Evolutionary conservation across 257 asterid species (phyloP).

Genomic region (Paraleonurus japonicus): DNA sequence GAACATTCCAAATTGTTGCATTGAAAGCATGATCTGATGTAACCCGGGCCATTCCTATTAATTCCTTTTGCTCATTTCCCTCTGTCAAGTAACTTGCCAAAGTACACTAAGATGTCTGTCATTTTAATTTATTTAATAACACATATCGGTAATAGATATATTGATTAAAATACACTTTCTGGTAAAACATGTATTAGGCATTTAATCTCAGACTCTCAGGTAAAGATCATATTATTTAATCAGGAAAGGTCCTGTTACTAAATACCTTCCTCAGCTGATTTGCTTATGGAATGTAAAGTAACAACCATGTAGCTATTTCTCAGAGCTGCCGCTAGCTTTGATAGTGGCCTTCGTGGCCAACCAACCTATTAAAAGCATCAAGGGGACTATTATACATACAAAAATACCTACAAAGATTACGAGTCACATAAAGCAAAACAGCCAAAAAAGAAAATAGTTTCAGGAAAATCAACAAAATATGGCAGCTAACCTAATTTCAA

Average conservation of each 20-base stretch:
- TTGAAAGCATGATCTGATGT: slow-evolving; percentile 99
- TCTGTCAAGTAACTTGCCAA: slow-evolving; percentile 95
- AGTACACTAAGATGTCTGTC: slow-evolving; percentile 80
- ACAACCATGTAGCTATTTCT: slow-evolving; percentile 95
- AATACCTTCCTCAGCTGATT: slow-evolving; percentile 74
- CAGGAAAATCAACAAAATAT: neutral
- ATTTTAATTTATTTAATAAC: slow-evolving; percentile 44
- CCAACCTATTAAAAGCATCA: slow-evolving; percentile 69
- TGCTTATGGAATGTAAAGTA: slow-evolving; percentile 67
- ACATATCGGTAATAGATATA: slow-evolving; percentile 8
- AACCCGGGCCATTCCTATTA: slow-evolving; percentile 98
- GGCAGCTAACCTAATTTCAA: slow-evolving; percentile 4
- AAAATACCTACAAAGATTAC: too few species aligned
- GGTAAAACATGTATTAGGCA: neutral
- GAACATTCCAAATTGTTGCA: slow-evolving; percentile 99
- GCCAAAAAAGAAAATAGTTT: too few species aligned
- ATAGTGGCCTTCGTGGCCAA: slow-evolving; percentile 93
- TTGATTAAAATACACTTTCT: neutral
- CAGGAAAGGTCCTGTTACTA: slow-evolving; percentile 24
- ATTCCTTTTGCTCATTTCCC: slow-evolving; percentile 67
- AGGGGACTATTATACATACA: neutral
- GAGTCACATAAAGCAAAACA: too few species aligned
- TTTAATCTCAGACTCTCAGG: neutral
- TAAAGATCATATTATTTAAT: slow-evolving; percentile 6
- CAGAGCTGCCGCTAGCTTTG: slow-evolving; percentile 91